phyloP scores from a whole-genome alignment of 78 protist genomes.

The Dictyostelium brefeldianum region DNA sequence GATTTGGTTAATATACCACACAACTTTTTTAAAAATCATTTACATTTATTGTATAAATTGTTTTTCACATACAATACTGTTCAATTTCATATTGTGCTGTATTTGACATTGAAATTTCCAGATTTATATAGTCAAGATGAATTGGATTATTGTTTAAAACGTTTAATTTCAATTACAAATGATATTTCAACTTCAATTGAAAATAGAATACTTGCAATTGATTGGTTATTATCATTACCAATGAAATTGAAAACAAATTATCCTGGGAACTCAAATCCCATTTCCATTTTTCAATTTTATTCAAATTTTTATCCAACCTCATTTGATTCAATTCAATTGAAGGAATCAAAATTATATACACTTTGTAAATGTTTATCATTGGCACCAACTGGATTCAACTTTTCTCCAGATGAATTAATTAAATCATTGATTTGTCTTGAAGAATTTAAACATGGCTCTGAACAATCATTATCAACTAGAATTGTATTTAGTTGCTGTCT shows the following conservation, averaged over 20 bases:
- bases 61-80: slow-evolving; percentile 48
- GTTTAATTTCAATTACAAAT: slow-evolving; percentile 36
- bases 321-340: slow-evolving; percentile 24
- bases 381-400: background rate
- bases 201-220: slow-evolving; percentile 62
- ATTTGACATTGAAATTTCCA: slow-evolving; percentile 31
- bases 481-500: slow-evolving; percentile 48
- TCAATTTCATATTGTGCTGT: slow-evolving; percentile 47
- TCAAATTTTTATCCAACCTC: slow-evolving; percentile 32
- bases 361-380: slow-evolving; percentile 32
- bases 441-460: slow-evolving; percentile 69
- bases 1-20: slow-evolving; percentile 57
- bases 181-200: slow-evolving; percentile 55
- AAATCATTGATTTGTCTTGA: slow-evolving; percentile 73
- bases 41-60: slow-evolving; percentile 53
- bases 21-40: slow-evolving; percentile 48
- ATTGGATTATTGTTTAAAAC: slow-evolving; percentile 35
- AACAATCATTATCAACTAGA: slow-evolving; percentile 28
- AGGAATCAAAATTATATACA: slow-evolving; percentile 47
- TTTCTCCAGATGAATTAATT: slow-evolving; percentile 44
- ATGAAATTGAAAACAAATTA: background rate
- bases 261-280: background rate
- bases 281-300: slow-evolving; percentile 43
- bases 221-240: slow-evolving; percentile 70
- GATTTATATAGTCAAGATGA: slow-evolving; percentile 59